Evolutionary conservation across 2,329 filamentous ascomycete genomes (phyloP).

Genomic region (Orbilia brochopaga): DNA sequence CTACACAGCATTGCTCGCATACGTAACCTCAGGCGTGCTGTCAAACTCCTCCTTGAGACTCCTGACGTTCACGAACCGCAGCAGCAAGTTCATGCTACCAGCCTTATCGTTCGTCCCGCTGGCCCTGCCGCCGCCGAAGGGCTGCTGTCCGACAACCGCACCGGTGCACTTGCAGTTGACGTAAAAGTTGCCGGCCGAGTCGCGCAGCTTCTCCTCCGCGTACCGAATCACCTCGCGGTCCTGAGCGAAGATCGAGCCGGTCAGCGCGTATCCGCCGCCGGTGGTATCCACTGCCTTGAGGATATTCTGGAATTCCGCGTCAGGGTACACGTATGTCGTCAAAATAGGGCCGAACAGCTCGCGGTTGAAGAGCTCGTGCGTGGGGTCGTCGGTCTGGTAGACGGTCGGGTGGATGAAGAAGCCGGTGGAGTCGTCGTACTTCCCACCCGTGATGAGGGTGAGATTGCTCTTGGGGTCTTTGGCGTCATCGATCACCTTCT

Average conservation of each 20-base stretch:
- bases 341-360: constrained; percentile 85
- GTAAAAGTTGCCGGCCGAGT: constrained; percentile 83
- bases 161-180: constrained; percentile 82
- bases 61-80: constrained; percentile 70
- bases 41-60: constrained; percentile 78
- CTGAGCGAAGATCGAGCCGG: constrained; percentile 75
- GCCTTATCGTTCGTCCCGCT: constrained; percentile 78
- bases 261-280: constrained; percentile 73
- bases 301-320: constrained; percentile 61
- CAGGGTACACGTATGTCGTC: constrained; percentile 77
- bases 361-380: constrained; percentile 74
- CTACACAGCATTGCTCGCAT: constrained; percentile 73
- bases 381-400: constrained; percentile 74
- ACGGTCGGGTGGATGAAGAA: constrained; percentile 86
- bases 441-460: constrained; percentile 75
- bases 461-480: constrained; percentile 68
- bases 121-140: constrained; percentile 72
- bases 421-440: constrained; percentile 76
- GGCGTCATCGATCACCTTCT: constrained; percentile 77
- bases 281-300: constrained; percentile 59
- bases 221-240: constrained; percentile 70
- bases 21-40: constrained; percentile 68
- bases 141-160: constrained; percentile 74
- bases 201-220: constrained; percentile 73
- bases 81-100: constrained; percentile 69